These are phyloP conservation scores for Penicillium dipodomyicola DNA, from an alignment of 495 filamentous ascomycete species.

Conservation along the genomic window DNA sequence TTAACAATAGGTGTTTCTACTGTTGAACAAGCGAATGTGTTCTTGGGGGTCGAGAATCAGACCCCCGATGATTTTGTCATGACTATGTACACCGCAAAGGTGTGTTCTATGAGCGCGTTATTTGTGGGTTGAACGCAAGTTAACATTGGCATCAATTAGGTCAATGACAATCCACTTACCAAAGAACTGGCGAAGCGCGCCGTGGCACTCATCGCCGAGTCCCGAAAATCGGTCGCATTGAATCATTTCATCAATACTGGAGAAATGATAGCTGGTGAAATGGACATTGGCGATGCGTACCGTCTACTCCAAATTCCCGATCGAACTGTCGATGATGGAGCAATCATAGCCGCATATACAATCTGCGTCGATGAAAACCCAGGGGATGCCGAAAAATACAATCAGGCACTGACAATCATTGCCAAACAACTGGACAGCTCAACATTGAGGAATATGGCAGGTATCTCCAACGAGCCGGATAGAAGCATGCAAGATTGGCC, in stretches of 20 bases:
- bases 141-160: constrained; percentile 17
- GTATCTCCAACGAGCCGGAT: constrained; percentile 33
- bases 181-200: constrained; percentile 53
- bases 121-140: not conserved
- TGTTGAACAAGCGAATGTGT: constrained; percentile 60
- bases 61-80: constrained; percentile 59
- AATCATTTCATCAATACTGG: constrained; percentile 57
- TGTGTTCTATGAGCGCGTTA: constrained; percentile 17
- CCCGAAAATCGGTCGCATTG: constrained; percentile 53
- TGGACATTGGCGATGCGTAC: constrained; percentile 59
- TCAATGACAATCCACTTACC: constrained; percentile 48
- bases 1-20: constrained; percentile 50
- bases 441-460: constrained; percentile 39
- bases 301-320: constrained; percentile 54
- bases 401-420: constrained; percentile 49
- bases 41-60: constrained; percentile 51
- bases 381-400: constrained; percentile 45
- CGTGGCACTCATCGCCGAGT: constrained; percentile 54
- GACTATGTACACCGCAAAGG: constrained; percentile 58
- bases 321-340: constrained; percentile 48
- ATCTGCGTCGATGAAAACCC: constrained; percentile 51
- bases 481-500: constrained; percentile 55
- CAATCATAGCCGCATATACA: constrained; percentile 51
- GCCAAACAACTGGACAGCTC: constrained; percentile 48
- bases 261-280: constrained; percentile 48